Percentiles rank a stretch among this genome's conserved stretches.
These are phyloP conservation scores for Alternaria alternata DNA, from an alignment of 2,329 filamentous ascomycete genomes.

Conservation along the genomic window DNA sequence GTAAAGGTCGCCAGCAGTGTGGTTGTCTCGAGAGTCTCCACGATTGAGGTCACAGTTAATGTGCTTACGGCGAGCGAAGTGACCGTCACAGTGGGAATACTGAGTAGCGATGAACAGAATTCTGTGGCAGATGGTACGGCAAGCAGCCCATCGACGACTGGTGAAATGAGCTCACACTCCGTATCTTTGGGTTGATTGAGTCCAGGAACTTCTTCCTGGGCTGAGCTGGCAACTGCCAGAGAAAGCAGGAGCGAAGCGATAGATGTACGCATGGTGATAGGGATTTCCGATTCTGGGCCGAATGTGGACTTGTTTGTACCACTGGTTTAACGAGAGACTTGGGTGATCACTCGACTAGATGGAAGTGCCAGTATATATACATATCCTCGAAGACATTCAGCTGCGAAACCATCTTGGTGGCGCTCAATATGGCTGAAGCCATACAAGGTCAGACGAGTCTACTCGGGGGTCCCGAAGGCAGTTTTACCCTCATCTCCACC, in stretches of 20 bases:
- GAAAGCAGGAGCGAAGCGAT: slow-evolving; percentile 4
- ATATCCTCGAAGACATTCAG: too few relatives aligned
- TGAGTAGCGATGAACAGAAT: slow-evolving; percentile 4
- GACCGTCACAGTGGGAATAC: neutral
- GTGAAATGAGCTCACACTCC: neutral
- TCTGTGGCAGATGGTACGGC: neutral
- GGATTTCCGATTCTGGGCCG: slow-evolving; percentile 1
- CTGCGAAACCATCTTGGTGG: neutral
- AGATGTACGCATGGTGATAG: neutral
- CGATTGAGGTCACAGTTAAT: neutral
- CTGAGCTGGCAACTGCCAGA: slow-evolving; percentile 1
- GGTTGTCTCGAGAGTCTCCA: neutral
- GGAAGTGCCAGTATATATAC: neutral
- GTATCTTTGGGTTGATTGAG: neutral
- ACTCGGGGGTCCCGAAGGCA: neutral
- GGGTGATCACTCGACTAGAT: neutral
- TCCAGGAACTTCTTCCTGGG: neutral
- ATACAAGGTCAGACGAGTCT: neutral
- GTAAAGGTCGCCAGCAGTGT: neutral
- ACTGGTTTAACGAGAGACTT: neutral
- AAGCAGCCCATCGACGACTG: neutral
- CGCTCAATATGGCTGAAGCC: neutral
- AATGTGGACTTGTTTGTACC: neutral
- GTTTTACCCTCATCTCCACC: neutral
- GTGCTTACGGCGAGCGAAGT: neutral